phyloP scores from a whole-genome alignment of 1,284 basidiomycete species.

The Rhizoctonia solani region DNA sequence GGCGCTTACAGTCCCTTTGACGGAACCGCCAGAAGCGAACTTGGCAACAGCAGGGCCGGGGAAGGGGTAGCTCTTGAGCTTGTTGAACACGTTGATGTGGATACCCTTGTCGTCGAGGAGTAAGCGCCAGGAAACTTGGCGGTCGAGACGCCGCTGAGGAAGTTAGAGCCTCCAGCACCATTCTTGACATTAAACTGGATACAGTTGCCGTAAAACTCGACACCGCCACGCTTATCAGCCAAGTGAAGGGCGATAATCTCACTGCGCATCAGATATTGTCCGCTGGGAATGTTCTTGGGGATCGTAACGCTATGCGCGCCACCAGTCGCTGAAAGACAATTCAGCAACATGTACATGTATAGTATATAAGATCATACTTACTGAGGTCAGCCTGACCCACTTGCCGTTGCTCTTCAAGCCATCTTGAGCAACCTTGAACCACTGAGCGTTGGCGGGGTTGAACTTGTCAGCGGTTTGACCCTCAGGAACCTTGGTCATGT shows the following conservation, averaged over 20 bases:
- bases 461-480: slow-evolving; percentile 61
- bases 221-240: slow-evolving; percentile 55
- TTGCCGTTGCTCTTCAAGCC: slow-evolving; percentile 47
- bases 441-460: slow-evolving; percentile 59
- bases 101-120: no score
- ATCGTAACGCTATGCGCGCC: slow-evolving; percentile 54
- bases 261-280: slow-evolving; percentile 70
- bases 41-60: slow-evolving; percentile 35
- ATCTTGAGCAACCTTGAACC: slow-evolving; percentile 68
- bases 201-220: slow-evolving; percentile 76
- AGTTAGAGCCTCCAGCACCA: slow-evolving; percentile 15
- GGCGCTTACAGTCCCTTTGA: slow-evolving; percentile 42
- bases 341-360: not conserved
- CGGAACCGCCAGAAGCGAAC: not conserved
- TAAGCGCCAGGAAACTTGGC: slow-evolving; percentile 38
- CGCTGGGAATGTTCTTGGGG: slow-evolving; percentile 59
- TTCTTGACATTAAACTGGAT: slow-evolving; percentile 63
- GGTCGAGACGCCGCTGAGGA: slow-evolving; percentile 40
- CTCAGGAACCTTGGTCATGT: slow-evolving; percentile 58
- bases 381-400: slow-evolving; percentile 51
- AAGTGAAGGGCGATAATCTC: slow-evolving; percentile 74
- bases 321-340: slow-evolving; percentile 44
- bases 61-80: slow-evolving; percentile 33
- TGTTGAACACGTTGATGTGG: slow-evolving; percentile 15
- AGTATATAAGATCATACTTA: slow-evolving; percentile 40